These are phyloP conservation scores for Podospora conica DNA, from an alignment of 495 filamentous ascomycete species.

Conservation along the genomic window DNA sequence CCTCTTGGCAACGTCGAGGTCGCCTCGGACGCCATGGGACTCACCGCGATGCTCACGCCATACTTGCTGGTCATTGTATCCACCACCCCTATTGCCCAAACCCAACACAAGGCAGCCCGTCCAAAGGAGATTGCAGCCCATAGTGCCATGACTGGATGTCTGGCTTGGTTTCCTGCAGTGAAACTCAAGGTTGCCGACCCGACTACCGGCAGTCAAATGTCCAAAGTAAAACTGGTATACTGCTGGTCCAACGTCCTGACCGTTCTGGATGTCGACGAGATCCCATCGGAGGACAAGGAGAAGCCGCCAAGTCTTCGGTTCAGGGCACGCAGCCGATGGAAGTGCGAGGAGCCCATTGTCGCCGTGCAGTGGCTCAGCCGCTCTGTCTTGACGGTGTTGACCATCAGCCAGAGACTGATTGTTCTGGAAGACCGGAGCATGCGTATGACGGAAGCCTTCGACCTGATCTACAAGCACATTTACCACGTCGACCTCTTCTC, in stretches of 20 bases:
- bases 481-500: slow-evolving; percentile 83
- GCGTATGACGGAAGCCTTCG: slow-evolving; percentile 87
- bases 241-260: slow-evolving; percentile 97
- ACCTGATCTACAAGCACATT: slow-evolving; percentile 85
- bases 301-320: slow-evolving; percentile 75
- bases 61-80: slow-evolving; percentile 95
- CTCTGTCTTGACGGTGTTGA: slow-evolving; percentile 85
- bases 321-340: slow-evolving; percentile 80
- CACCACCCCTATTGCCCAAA: slow-evolving; percentile 90
- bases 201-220: slow-evolving; percentile 47
- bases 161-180: slow-evolving; percentile 97
- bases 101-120: slow-evolving; percentile 83
- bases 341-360: slow-evolving; percentile 90
- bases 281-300: slow-evolving; percentile 57
- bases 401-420: slow-evolving; percentile 85
- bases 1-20: slow-evolving; percentile 90
- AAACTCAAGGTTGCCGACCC: slow-evolving; percentile 73
- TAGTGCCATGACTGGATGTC: slow-evolving; percentile 82
- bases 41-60: slow-evolving; percentile 93
- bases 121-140: slow-evolving; percentile 88
- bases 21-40: slow-evolving; percentile 76
- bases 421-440: slow-evolving; percentile 87
- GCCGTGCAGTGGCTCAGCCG: slow-evolving; percentile 95
- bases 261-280: slow-evolving; percentile 76
- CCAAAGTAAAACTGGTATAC: slow-evolving; percentile 86